phyloP scores from a whole-genome alignment of 2,329 filamentous ascomycete species.

The Colletotrichum viniferum region DNA sequence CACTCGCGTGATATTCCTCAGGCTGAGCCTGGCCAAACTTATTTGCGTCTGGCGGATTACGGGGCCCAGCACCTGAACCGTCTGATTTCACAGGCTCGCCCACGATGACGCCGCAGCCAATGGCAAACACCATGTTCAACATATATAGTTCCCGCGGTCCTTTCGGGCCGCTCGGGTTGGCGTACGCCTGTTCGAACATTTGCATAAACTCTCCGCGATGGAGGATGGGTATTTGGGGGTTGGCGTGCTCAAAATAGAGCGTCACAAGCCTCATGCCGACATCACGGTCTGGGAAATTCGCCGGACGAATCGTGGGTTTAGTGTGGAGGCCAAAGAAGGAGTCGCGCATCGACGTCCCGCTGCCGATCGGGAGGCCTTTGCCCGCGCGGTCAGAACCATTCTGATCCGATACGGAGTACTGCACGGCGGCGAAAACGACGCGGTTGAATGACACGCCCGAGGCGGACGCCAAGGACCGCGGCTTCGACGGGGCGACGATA shows the following conservation, averaged over 20 bases:
- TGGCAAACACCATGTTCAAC: slow-evolving; percentile 96
- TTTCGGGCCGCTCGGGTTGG: slow-evolving; percentile 66
- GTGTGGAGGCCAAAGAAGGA: slow-evolving; percentile 97
- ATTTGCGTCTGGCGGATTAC: slow-evolving; percentile 29
- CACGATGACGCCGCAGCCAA: slow-evolving; percentile 91
- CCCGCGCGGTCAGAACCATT: slow-evolving; percentile 51
- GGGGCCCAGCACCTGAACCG: slow-evolving; percentile 35
- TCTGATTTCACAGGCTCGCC: slow-evolving; percentile 62
- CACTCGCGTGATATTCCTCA: slow-evolving; percentile 95
- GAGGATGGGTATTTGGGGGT: slow-evolving; percentile 92
- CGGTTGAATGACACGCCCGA: slow-evolving; percentile 93
- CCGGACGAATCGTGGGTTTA: slow-evolving; percentile 84
- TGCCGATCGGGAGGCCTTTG: slow-evolving; percentile 54
- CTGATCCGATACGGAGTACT: slow-evolving; percentile 67
- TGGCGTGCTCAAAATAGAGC: slow-evolving; percentile 94
- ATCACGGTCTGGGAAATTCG: slow-evolving; percentile 79
- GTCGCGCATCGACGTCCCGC: slow-evolving; percentile 85
- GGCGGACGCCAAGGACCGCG: slow-evolving; percentile 81
- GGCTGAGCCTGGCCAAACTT: slow-evolving; percentile 68
- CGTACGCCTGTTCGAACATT: slow-evolving; percentile 83
- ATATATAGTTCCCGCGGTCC: slow-evolving; percentile 87
- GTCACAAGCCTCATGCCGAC: slow-evolving; percentile 75
- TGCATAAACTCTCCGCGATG: slow-evolving; percentile 90
- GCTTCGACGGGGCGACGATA: slow-evolving; percentile 78
- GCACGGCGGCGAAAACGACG: slow-evolving; percentile 92